phyloP scores from a whole-genome alignment of 352 stramenopile species.

The Globisporangium barbulae region DNA sequence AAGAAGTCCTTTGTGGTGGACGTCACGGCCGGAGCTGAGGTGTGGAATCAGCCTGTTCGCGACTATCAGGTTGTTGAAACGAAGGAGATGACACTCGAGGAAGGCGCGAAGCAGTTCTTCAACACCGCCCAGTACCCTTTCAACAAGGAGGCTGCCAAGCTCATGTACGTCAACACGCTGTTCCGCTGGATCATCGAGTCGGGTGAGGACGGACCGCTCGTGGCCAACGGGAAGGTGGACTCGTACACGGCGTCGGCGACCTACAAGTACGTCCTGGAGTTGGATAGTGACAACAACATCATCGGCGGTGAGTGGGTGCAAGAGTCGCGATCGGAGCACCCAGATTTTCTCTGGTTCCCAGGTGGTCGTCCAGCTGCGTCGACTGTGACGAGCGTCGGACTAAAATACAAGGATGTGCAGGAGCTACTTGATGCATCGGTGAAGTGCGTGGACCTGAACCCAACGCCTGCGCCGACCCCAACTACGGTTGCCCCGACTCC shows the following conservation, averaged over 20 bases:
- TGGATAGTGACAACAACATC: not conserved
- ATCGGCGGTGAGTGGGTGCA: slow-evolving; percentile 7
- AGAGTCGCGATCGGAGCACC: slow-evolving; percentile 11
- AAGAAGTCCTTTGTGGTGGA: slow-evolving; percentile 15
- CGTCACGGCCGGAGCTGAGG: slow-evolving; percentile 12
- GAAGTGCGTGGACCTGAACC: not conserved
- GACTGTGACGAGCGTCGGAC: slow-evolving; percentile 8
- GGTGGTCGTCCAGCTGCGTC: not conserved
- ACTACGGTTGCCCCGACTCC: too few species aligned
- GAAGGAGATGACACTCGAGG: not conserved
- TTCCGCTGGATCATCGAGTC: slow-evolving; percentile 18
- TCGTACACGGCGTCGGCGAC: not conserved
- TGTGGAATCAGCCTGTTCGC: slow-evolving; percentile 21
- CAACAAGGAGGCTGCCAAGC: slow-evolving; percentile 12
- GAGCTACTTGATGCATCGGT: slow-evolving; percentile 11
- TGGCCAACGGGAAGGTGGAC: slow-evolving; percentile 9
- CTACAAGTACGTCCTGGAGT: slow-evolving; percentile 8
- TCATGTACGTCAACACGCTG: slow-evolving; percentile 15
- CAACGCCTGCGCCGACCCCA: too few species aligned
- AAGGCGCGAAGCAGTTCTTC: slow-evolving; percentile 5
- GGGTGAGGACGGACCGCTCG: slow-evolving; percentile 6
- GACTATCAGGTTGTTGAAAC: slow-evolving; percentile 16
- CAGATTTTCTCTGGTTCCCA: slow-evolving; percentile 20
- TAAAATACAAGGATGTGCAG: slow-evolving; percentile 12
- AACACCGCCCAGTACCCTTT: slow-evolving; percentile 18